Percentiles rank a stretch among this genome's conserved stretches.
Evolutionary conservation across 208 protist genomes (phyloP).

Genomic region (Trypanosoma caninum): DNA sequence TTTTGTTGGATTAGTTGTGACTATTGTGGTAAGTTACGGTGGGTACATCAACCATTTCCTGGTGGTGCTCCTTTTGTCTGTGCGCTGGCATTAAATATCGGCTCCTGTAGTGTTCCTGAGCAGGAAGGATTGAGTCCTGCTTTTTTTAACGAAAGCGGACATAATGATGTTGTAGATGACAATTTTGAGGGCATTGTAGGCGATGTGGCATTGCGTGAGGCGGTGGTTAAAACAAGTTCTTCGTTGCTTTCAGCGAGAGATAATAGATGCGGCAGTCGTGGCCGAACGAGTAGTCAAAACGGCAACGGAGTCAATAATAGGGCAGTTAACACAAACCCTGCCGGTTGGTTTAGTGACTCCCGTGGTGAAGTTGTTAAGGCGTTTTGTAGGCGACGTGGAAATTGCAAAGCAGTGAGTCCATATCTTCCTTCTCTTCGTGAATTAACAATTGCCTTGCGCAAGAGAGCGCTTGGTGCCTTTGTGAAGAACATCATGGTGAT

Average conservation of each 20-base stretch:
- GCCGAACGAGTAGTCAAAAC: too few species aligned
- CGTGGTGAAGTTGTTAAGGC: background rate
- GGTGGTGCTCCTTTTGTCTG: conserved; percentile 82
- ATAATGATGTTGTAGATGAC: background rate
- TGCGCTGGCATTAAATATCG: conserved; percentile 35
- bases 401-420: background rate
- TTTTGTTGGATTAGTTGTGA: conserved; percentile 84
- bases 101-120: conserved; percentile 56
- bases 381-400: too few species aligned
- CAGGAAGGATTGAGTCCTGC: conserved; percentile 32
- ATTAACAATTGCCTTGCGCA: conserved; percentile 40
- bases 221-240: background rate
- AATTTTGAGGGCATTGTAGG: background rate
- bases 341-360: background rate
- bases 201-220: conserved; percentile 12
- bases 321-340: too few species aligned
- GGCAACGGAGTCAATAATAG: too few species aligned
- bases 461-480: conserved; percentile 33
- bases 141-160: background rate
- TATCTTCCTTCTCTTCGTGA: conserved; percentile 48
- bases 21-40: conserved; percentile 73
- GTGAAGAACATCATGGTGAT: conserved; percentile 44
- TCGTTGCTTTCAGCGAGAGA: too few species aligned
- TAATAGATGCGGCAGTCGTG: too few species aligned
- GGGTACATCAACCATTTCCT: conserved; percentile 79